These are phyloP conservation scores for Lentinus tigrinus DNA, from an alignment of 768 basidiomycete species.

Conservation along the genomic window DNA sequence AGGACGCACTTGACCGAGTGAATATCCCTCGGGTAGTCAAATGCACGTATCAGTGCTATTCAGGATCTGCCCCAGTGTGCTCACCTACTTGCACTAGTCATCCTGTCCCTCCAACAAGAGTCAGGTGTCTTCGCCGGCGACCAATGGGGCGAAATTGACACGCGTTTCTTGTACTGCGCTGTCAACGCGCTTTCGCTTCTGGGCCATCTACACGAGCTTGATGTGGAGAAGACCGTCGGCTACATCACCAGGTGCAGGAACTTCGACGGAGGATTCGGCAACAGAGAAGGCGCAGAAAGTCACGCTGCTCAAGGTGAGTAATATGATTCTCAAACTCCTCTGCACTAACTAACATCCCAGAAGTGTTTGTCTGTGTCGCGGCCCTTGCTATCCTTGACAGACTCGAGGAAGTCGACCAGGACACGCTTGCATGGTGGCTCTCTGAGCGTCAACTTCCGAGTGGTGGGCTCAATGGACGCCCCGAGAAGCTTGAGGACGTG, in stretches of 20 bases:
- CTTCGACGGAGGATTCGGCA: conserved; percentile 96
- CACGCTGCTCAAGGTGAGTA: conserved; percentile 83
- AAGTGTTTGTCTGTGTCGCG: conserved; percentile 89
- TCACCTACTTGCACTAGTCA: conserved; percentile 48
- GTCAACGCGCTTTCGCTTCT: conserved; percentile 80
- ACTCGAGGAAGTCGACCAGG: conserved; percentile 73
- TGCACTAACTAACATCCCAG: neutral
- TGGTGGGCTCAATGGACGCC: conserved; percentile 95
- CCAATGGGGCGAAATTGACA: conserved; percentile 87
- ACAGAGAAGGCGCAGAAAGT: conserved; percentile 80
- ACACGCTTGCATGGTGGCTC: conserved; percentile 91
- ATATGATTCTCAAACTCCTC: neutral
- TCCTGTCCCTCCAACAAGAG: conserved; percentile 79
- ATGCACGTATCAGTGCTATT: conserved; percentile 61
- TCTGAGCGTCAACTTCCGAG: conserved; percentile 89
- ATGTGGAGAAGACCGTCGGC: conserved; percentile 60
- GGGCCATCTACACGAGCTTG: conserved; percentile 66
- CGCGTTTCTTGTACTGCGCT: conserved; percentile 89
- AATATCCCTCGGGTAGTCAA: conserved; percentile 68
- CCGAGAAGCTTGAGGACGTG: conserved; percentile 96
- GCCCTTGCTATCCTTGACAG: conserved; percentile 85
- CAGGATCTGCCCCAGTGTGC: neutral
- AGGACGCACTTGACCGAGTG: conserved; percentile 73
- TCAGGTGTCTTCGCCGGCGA: conserved; percentile 93
- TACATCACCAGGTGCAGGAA: conserved; percentile 83